Evolutionary conservation across 2,329 filamentous ascomycete species (phyloP).

Genomic region (Xylariaceae sp.): DNA sequence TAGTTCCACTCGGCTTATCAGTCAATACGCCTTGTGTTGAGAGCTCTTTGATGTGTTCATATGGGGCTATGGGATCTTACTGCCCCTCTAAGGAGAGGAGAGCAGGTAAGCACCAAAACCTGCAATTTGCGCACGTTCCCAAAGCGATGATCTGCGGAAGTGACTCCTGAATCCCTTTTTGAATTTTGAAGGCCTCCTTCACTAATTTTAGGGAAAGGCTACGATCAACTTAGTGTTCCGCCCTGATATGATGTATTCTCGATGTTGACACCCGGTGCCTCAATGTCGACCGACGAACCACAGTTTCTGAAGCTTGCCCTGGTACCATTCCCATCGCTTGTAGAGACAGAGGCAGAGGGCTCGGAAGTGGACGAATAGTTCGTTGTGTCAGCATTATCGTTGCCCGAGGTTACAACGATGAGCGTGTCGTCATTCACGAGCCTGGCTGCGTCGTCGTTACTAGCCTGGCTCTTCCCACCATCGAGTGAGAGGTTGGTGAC

Average conservation of each 20-base stretch:
- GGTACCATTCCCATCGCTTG: conserved; percentile 8
- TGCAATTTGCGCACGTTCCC: conserved; percentile 62
- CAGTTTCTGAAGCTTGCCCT: conserved; percentile 54
- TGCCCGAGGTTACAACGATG: conserved; percentile 62
- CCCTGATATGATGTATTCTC: conserved; percentile 47
- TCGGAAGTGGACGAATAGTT: conserved; percentile 55
- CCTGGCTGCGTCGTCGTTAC: conserved; percentile 56
- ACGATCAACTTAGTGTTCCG: conserved; percentile 4
- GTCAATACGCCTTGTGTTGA: conserved; percentile 20
- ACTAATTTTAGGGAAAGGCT: background rate
- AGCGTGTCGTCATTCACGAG: conserved; percentile 55
- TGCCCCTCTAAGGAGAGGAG: conserved; percentile 20
- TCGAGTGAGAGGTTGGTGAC: conserved; percentile 64
- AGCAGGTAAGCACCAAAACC: conserved; percentile 57
- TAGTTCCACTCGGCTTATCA: conserved; percentile 21
- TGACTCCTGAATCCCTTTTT: background rate
- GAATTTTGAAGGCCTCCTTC: background rate
- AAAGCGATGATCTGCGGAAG: conserved; percentile 42
- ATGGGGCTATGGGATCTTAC: conserved; percentile 17
- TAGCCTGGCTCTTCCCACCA: conserved; percentile 49
- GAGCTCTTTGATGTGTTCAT: conserved; percentile 27
- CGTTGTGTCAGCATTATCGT: conserved; percentile 48
- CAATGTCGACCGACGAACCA: conserved; percentile 51
- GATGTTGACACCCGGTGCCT: conserved; percentile 50
- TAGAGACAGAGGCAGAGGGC: conserved; percentile 56